Base-by-base conservation (phyloP, 2,329 filamentous ascomycete species). In the Juglanconis oblonga region DNA sequence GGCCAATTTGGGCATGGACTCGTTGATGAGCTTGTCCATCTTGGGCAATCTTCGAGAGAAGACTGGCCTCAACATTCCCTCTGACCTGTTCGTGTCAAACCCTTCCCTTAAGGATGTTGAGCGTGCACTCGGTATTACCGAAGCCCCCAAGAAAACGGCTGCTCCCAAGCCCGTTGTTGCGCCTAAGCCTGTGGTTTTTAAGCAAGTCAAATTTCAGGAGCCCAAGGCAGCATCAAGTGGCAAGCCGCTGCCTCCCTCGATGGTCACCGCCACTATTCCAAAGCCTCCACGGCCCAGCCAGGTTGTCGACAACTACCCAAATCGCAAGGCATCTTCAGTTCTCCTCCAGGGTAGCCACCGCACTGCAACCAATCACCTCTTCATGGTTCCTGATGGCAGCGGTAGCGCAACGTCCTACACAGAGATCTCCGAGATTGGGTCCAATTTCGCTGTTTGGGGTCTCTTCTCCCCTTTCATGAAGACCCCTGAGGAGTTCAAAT, bases 401-500 rank as follows among this genome's bases (percentile, higher is more conserved):
- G 87, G 75, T 70, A 80, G 83, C 57, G 86, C 87, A 10, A 89
- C 87, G n/a, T 88, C 85, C 1, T 90, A 90, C 74, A 82, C 83
- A 58, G 80, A 80, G 66, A 84, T 86, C 51, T 77, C 81, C 49
- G 81, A 83, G 64, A 70, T 84, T n/a, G 72, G 73, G 13, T 60
- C 73, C 17, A 66, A 76, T 36, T 73, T 80, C 61, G 77, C 76
- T n/a, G 76, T 85, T 38, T 80, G 77, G 67, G 82, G 80, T 17
- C 76, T 90, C 65, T 89, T 89, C 73, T 90, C 85, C 52, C 87
- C 87, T 4, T 90, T 87, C 76, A 87, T 89, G 84, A 88, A 86
- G 75, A 83, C 80, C 1, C 87, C 87, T 0, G 81, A 86, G 61
- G 82, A 87, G 67, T 89, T 83, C 74, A 81, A 80, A 33, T 87